Evolutionary conservation across 1,284 basidiomycete genomes (phyloP).

Genomic region (Agroathelia rolfsii): DNA sequence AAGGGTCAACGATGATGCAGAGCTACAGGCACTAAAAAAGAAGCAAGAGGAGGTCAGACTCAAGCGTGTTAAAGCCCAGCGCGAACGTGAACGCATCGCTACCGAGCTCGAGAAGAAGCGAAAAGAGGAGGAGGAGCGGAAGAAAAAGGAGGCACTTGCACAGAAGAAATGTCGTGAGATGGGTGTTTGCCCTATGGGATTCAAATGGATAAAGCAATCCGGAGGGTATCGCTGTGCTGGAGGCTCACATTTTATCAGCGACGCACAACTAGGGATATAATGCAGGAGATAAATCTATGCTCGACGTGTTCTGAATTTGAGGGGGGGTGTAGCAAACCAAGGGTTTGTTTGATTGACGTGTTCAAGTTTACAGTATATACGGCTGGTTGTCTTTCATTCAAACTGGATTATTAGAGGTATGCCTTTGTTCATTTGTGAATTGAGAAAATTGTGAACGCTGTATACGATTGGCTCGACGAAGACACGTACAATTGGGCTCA

Average conservation of each 20-base stretch:
- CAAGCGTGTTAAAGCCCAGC: constrained; percentile 15
- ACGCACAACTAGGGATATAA: constrained; percentile 24
- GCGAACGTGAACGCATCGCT: constrained; percentile 19
- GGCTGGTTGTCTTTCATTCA: no score
- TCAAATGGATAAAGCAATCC: constrained; percentile 35
- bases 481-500: no score
- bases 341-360: no score
- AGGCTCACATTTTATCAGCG: constrained; percentile 36
- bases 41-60: constrained; percentile 17
- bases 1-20: constrained; percentile 11
- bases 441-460: no score
- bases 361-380: no score
- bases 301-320: no score
- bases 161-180: constrained; percentile 35
- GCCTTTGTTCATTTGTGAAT: no score
- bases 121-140: constrained; percentile 24
- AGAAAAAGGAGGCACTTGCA: constrained; percentile 25
- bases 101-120: constrained; percentile 24
- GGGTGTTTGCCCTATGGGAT: constrained; percentile 46
- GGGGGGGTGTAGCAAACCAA: no score
- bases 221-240: constrained; percentile 46
- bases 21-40: constrained; percentile 17
- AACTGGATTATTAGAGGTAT: no score
- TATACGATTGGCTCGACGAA: no score
- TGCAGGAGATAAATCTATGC: no score